These are phyloP conservation scores for Calonectria pseudoreteaudii DNA, from an alignment of 2,329 filamentous ascomycete genomes.

Conservation along the genomic window DNA sequence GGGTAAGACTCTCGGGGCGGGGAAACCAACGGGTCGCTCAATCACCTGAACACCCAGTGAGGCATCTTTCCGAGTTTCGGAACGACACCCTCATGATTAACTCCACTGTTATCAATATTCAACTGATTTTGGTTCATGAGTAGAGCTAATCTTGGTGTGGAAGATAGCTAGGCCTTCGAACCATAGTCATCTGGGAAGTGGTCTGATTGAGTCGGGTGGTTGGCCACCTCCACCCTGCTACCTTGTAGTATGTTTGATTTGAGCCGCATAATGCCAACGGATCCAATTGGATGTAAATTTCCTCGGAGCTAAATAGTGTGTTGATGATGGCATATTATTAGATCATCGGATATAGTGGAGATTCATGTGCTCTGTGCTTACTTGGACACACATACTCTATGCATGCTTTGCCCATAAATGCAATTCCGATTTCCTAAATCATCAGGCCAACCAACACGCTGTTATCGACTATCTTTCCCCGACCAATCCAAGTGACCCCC, in stretches of 20 bases:
- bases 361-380: not conserved
- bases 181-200: not conserved
- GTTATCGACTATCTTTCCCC: not conserved
- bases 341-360: not conserved
- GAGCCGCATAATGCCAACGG: not conserved
- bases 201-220: not conserved
- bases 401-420: not conserved
- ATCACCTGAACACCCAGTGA: not conserved
- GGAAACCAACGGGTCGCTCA: not conserved
- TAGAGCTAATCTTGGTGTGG: not conserved
- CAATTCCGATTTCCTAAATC: not conserved
- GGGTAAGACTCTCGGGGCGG: not conserved
- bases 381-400: not conserved
- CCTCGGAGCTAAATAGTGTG: not conserved
- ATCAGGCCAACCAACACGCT: not conserved
- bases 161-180: not conserved
- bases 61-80: not conserved
- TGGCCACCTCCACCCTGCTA: not conserved
- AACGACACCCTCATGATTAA: not conserved
- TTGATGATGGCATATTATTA: not conserved
- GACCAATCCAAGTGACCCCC: too few relatives aligned
- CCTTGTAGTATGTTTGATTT: not conserved
- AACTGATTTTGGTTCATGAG: not conserved
- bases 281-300: conserved; percentile 1
- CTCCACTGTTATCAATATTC: not conserved